Conservation (phyloP, 1,284 basidiomycete genomes). For the Ceratobasidium sp. region DNA sequence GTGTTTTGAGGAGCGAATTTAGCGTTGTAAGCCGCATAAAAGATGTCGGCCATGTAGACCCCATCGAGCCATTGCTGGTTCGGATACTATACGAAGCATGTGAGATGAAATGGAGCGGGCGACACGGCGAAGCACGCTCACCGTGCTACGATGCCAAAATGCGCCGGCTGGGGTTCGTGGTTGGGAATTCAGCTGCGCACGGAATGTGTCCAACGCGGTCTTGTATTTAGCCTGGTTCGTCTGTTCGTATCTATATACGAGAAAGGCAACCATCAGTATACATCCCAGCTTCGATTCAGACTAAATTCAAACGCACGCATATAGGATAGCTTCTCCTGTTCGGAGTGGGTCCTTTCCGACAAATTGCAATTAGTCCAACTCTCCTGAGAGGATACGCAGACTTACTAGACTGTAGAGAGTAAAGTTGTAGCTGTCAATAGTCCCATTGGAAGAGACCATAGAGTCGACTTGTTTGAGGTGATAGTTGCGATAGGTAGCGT, state of each 20-base stretch:
- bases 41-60: constrained; percentile 44
- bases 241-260: constrained; percentile 19
- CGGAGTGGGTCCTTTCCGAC: constrained; percentile 26
- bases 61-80: constrained; percentile 40
- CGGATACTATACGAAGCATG: constrained; percentile 10
- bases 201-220: constrained; percentile 32
- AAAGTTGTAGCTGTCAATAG: constrained; percentile 16
- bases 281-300: background rate
- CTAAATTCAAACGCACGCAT: constrained; percentile 19
- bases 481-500: constrained; percentile 22
- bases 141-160: constrained; percentile 33
- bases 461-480: constrained; percentile 27
- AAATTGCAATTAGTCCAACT: background rate
- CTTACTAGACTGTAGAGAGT: constrained; percentile 35
- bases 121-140: background rate
- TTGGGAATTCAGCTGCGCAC: constrained; percentile 22
- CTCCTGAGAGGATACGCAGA: background rate
- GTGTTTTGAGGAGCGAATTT: constrained; percentile 38
- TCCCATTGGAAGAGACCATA: constrained; percentile 30
- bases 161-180: constrained; percentile 32
- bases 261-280: constrained; percentile 3
- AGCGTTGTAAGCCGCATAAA: constrained; percentile 42
- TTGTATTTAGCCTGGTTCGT: constrained; percentile 37
- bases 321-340: constrained; percentile 33
- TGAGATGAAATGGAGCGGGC: background rate